Conservation (phyloP, 768 basidiomycete species). For the Phaeolepiota aurea region DNA sequence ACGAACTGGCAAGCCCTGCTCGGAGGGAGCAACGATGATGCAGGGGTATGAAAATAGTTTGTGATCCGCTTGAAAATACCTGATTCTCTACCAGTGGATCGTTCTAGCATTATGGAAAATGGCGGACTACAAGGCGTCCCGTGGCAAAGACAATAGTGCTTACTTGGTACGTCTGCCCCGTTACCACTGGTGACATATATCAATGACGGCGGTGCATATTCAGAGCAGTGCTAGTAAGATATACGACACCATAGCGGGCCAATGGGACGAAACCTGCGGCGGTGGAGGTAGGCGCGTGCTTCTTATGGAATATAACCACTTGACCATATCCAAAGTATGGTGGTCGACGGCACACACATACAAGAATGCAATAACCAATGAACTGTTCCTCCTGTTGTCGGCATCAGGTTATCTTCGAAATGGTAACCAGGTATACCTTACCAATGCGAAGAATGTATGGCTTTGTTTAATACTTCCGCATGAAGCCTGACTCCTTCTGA, state of each 20-base stretch:
- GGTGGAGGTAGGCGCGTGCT: constrained; percentile 37
- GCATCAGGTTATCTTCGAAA: constrained; percentile 36
- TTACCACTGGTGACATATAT: background rate
- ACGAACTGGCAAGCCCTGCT: constrained; percentile 37
- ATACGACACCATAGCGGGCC: constrained; percentile 41
- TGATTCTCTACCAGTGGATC: constrained; percentile 32
- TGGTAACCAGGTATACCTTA: constrained; percentile 28
- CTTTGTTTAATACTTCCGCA: background rate
- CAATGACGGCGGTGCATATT: constrained; percentile 1
- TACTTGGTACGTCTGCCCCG: constrained; percentile 17
- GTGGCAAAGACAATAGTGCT: constrained; percentile 22
- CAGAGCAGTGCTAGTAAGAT: constrained; percentile 38
- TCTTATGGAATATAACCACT: too few species aligned
- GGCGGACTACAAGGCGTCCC: constrained; percentile 37
- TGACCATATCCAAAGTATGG: constrained; percentile 32
- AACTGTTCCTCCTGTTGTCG: constrained; percentile 44
- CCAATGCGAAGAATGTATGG: constrained; percentile 38
- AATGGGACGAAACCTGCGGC: constrained; percentile 43
- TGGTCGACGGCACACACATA: constrained; percentile 48
- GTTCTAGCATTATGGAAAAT: constrained; percentile 53
- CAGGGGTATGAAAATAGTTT: constrained; percentile 26
- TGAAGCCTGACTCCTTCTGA: too few species aligned
- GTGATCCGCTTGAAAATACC: background rate
- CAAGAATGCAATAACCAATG: constrained; percentile 57
- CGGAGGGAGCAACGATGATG: constrained; percentile 44